Base-by-base conservation (phyloP, 2,329 filamentous ascomycete genomes). In the Epichloe baconii region DNA sequence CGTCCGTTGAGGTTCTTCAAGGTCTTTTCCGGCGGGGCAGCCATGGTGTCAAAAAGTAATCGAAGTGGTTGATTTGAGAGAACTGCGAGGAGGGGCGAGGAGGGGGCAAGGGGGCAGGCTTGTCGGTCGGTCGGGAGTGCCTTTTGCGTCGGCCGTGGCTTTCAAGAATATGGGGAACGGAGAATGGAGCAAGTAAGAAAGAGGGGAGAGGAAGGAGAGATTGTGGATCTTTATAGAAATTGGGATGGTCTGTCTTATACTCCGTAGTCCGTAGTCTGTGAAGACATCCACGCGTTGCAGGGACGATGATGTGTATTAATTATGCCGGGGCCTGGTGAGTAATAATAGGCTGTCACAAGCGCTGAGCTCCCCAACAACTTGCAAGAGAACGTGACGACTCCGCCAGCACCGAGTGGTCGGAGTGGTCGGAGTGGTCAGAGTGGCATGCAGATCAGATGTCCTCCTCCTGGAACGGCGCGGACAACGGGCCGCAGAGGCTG, bases 1-100 rank as follows among this genome's bases (percentile, higher is more conserved):
- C 76, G 78, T 55, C 86, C 86, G 59, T 68, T 80, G 59, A 90
- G 76, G 71, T 88, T 75, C 56, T 76, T 75, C 59, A 82, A 75
- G 47, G 76, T 86, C 71, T 83, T 79, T 55, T 75, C 74, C 49
- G 76, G 66, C 51, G 86, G 86, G 54, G 84, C 83, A 57, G 86
- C 85, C 86, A 90, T 90, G 61, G 53, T 55, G 53, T 55, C 38
- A 49, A 55, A 42, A 21, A 42, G 17, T 17, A 11, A 17, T 11
- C 15, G 11, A 42, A 12, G n/a, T 17, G 7, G 40, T 8, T 21
- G n/a, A 21, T 17, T 5, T n/a, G 4, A 15, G 21, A 10, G 14
- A 11, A 14, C 23, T n/a, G 12, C 36, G 15, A 17, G 31, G 45
- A 37, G 12, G 31, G 34, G 46, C 19, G 45, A 40, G 23, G 7